Base-by-base conservation (phyloP, 2,329 filamentous ascomycete genomes). In the Geosmithia flava region DNA sequence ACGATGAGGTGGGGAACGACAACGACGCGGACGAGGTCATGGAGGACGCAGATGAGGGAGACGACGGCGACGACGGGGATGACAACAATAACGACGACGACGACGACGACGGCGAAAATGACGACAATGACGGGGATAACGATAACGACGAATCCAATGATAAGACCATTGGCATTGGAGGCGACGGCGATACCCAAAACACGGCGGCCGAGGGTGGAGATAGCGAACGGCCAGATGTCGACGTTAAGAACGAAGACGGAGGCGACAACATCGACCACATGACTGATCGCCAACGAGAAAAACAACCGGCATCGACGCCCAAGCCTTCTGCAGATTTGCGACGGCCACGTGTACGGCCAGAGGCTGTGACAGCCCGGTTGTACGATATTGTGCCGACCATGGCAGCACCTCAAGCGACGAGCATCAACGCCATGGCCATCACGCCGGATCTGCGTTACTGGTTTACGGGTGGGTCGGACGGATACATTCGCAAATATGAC, bases 341-440 rank as follows among this genome's bases (percentile, higher is more conserved):
- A 56, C 80, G 77, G 45, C 84, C 83, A 1, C 72, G 69, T 46
- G 74, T 89, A n/a, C 80, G 86, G 1, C 74, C 82, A 11, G 89
- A 95, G 59, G 85, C 81, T n/a, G 69, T 95, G 46, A 83, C 76
- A 1, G 91, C 93, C 15, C 70, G 75, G 41, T 78, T 85, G 2
- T 98, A 97, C 69, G 93, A 98, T 62, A 95, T 98, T 51, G 85
- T 95, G 1, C 93, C 93, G 2, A 97, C 93, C 20, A 97, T 97
- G 68, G 93, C 93, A 2, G 93, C 93, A 3, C 93, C 93, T 1
- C 90, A 96, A 63, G 86, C 88, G 52, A 98, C 93, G 3, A 96
- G 89, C 47, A 87, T 98, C 65, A 98, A 98, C 61, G 84, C 89
- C 10, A 78, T 98, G 50, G 82, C 89, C 20, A 83, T 93, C 30